Evolutionary conservation across 2,329 filamentous ascomycete species (phyloP).

Genomic region (Tympanopsis confertula): DNA sequence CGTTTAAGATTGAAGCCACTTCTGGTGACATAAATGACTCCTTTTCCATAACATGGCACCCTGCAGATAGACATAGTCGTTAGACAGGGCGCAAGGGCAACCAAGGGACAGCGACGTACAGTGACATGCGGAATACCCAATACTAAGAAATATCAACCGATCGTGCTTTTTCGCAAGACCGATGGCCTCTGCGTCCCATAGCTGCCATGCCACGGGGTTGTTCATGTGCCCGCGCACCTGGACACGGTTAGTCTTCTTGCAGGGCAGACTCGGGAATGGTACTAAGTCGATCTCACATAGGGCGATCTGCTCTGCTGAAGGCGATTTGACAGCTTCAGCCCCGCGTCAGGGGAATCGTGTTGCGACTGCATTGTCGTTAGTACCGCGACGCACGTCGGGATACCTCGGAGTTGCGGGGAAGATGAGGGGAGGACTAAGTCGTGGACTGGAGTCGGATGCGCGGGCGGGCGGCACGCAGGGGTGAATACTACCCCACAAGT

Average conservation of each 20-base stretch:
- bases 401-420: too few species aligned
- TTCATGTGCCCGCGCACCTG: slow-evolving; percentile 62
- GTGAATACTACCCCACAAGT: too few species aligned
- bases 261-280: not conserved
- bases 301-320: not conserved
- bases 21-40: slow-evolving; percentile 81
- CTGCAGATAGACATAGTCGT: slow-evolving; percentile 23
- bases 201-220: slow-evolving; percentile 85
- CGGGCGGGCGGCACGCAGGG: too few species aligned
- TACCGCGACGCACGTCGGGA: too few species aligned
- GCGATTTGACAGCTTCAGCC: not conserved
- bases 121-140: slow-evolving; percentile 91
- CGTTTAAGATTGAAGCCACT: slow-evolving; percentile 73
- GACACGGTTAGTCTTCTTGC: not conserved
- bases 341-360: not conserved
- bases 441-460: too few species aligned
- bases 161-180: slow-evolving; percentile 70
- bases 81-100: not conserved
- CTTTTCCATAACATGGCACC: slow-evolving; percentile 81
- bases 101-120: slow-evolving; percentile 43
- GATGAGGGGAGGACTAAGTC: too few species aligned
- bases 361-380: too few species aligned
- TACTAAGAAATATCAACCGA: slow-evolving; percentile 82
- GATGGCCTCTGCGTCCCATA: slow-evolving; percentile 68
- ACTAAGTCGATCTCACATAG: not conserved